These are phyloP conservation scores for Anthracocystis walkeri DNA, from an alignment of 1,284 basidiomycete genomes.

Conservation along the genomic window DNA sequence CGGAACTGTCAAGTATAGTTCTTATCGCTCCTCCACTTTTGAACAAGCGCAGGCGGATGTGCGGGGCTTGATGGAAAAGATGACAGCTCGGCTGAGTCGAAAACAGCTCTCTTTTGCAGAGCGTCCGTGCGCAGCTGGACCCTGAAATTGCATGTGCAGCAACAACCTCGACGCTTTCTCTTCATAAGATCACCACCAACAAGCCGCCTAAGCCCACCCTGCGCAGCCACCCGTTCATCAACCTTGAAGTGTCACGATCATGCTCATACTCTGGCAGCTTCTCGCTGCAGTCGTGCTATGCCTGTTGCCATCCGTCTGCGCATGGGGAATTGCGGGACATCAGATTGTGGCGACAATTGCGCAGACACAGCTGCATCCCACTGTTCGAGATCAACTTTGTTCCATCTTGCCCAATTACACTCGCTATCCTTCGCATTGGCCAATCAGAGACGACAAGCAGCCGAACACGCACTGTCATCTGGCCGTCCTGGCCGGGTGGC, in stretches of 20 bases:
- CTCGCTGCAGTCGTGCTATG: slow-evolving; percentile 12
- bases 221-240: neutral
- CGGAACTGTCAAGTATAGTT: too few species aligned
- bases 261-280: neutral
- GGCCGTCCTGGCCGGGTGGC: slow-evolving; percentile 83
- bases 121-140: slow-evolving; percentile 8
- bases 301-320: slow-evolving; percentile 23
- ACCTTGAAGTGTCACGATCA: slow-evolving; percentile 5
- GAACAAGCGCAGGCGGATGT: too few species aligned
- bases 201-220: slow-evolving; percentile 10
- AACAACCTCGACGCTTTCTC: neutral
- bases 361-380: slow-evolving; percentile 85
- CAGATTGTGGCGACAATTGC: slow-evolving; percentile 93
- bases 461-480: slow-evolving; percentile 65
- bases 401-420: slow-evolving; percentile 73
- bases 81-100: slow-evolving; percentile 22
- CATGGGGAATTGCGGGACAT: slow-evolving; percentile 76
- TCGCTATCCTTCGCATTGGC: slow-evolving; percentile 42
- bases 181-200: slow-evolving; percentile 12
- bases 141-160: slow-evolving; percentile 17
- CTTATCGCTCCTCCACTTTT: too few species aligned
- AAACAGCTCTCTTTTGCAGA: neutral
- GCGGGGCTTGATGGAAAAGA: neutral
- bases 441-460: neutral
- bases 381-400: slow-evolving; percentile 79